Evolutionary conservation across 1,284 basidiomycete species (phyloP).

Genomic region (Ustilago crameri): DNA sequence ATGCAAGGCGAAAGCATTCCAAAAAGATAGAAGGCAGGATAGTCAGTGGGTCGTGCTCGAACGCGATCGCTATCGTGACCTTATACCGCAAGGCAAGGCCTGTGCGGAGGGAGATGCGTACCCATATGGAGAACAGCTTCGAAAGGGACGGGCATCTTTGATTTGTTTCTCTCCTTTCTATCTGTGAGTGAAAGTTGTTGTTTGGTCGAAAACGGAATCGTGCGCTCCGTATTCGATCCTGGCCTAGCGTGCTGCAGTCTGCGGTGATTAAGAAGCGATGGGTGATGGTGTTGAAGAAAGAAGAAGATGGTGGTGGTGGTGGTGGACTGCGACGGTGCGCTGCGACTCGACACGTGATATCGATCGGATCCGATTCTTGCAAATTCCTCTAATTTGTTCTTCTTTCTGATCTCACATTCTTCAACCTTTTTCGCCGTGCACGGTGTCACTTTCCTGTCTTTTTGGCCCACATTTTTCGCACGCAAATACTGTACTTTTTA

Average conservation of each 20-base stretch:
- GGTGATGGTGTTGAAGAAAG: neutral
- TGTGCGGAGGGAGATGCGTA: constrained; percentile 9
- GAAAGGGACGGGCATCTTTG: constrained; percentile 66
- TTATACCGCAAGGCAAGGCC: neutral
- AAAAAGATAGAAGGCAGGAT: no score
- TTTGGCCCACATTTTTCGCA: neutral
- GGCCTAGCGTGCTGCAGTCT: no score
- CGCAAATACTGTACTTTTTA: no score
- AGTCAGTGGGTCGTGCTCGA: neutral
- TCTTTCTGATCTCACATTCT: no score
- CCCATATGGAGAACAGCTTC: constrained; percentile 67
- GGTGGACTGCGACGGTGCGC: no score
- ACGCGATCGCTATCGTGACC: no score
- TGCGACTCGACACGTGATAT: no score
- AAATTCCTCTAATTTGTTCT: no score
- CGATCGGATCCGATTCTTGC: constrained; percentile 23
- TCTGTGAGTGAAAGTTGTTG: neutral
- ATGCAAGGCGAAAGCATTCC: neutral
- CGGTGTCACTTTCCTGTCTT: neutral
- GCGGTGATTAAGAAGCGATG: no score
- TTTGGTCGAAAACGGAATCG: no score
- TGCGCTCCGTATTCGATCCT: no score
- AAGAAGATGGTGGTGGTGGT: neutral
- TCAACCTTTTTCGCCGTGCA: no score
- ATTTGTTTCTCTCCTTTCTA: neutral